Evolutionary conservation across 106 monocot genomes (phyloP), one percentile per base, ranked within the genome.

Genomic region (Agapanthus africanus): DNA sequence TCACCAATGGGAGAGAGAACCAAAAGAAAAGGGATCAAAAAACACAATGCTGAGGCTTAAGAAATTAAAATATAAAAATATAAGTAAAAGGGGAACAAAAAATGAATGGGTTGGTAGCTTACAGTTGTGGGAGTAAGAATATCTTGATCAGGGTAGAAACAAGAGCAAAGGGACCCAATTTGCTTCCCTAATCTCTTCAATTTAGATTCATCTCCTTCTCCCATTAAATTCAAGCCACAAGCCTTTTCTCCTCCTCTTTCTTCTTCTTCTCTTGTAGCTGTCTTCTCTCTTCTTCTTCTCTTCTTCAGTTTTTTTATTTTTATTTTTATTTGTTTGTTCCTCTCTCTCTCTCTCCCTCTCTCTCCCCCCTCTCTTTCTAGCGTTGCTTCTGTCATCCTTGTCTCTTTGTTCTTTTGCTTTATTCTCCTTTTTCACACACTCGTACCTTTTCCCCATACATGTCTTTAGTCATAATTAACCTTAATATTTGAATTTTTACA

Each of bases 81-180:
- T 4, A 47, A 47, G 19, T 26, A 26, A 27, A 59, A 59, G 14
- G 2, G 27, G 9, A 28, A 59, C 4, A 23, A 59, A 28, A 59
- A 59, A 59, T 9, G 8, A 27, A 31, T 14, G 1, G 14, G 0
- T 59, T 26, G 57, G 11, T 3, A 11, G 33, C 60, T 7, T 81
- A 79, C 75, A 19, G 72, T 70, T 34, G 46, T 4, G n/a, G 49
- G 37, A 6, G 46, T 63, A 30, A 65, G 49, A 40, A n/a, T n/a
- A n/a, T n/a, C n/a, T n/a, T 37, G 15, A 47, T 42, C 41, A 74
- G 38, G 78, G 74, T 73, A 4, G 75, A 82, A 84, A 73, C 71
- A 81, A 64, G 77, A 78, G 75, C 90, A 95, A 6, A 74, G 73
- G 27, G 90, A 67, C 22, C 80, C 40, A 54, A 95, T 74, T 59